Evolutionary conservation across 2,329 filamentous ascomycete genomes (phyloP).

Genomic region (Leptographium lundbergii): DNA sequence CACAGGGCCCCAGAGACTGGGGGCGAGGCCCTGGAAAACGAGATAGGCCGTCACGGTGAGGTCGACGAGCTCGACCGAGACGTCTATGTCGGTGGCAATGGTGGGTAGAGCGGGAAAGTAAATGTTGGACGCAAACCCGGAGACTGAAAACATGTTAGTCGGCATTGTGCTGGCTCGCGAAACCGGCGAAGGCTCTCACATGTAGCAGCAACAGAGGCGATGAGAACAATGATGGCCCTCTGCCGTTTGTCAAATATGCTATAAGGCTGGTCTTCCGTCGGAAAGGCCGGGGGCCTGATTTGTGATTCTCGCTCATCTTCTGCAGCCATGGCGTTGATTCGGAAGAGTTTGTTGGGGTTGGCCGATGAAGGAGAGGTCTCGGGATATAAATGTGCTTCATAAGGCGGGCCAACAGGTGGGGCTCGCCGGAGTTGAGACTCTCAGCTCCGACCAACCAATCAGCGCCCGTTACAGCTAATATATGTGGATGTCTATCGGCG

Average conservation of each 20-base stretch:
- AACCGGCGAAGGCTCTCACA: slow-evolving; percentile 21
- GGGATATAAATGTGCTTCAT: background rate
- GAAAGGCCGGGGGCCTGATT: background rate
- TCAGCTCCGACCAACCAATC: background rate
- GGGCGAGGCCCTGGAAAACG: slow-evolving; percentile 50
- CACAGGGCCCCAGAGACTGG: slow-evolving; percentile 47
- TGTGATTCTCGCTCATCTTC: background rate
- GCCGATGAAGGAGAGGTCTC: background rate
- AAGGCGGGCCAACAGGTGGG: background rate
- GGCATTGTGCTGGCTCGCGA: too few species aligned
- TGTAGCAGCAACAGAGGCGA: slow-evolving; percentile 36
- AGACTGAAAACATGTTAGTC: slow-evolving; percentile 23
- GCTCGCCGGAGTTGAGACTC: slow-evolving; percentile 8
- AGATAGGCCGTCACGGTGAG: slow-evolving; percentile 46
- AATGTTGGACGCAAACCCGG: slow-evolving; percentile 47
- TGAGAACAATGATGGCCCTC: slow-evolving; percentile 31
- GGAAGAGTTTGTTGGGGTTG: background rate
- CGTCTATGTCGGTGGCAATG: slow-evolving; percentile 23
- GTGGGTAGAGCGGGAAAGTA: slow-evolving; percentile 33
- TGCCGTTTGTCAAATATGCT: slow-evolving; percentile 38
- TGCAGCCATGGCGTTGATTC: background rate
- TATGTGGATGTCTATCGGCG: background rate
- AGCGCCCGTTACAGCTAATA: background rate
- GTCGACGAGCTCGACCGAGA: slow-evolving; percentile 29
- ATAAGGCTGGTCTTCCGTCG: slow-evolving; percentile 19